Percentiles rank a stretch among this genome's conserved stretches.
phyloP scores from a whole-genome alignment of 352 stramenopile genomes.

The Globisporangium spinosum region DNA sequence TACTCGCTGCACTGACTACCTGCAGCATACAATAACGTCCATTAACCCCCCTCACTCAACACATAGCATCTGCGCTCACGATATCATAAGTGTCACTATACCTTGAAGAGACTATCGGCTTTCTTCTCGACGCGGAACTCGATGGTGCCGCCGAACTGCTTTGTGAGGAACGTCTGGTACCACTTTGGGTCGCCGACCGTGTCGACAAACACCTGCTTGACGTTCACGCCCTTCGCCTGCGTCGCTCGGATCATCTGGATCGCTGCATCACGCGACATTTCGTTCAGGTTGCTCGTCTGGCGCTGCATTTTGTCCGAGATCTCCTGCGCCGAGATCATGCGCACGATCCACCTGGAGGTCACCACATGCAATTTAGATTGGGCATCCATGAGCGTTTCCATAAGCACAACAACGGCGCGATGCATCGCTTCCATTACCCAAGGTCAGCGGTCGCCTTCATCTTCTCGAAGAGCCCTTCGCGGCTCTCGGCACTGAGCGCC shows the following conservation, averaged over 20 bases:
- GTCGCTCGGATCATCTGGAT: constrained; percentile 92
- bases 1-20: constrained; percentile 91
- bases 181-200: constrained; percentile 90
- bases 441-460: constrained; percentile 69
- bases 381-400: background rate
- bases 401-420: background rate
- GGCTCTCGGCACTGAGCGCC: constrained; percentile 81
- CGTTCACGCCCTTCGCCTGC: constrained; percentile 78
- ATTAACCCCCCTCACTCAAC: background rate
- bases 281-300: constrained; percentile 89
- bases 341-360: constrained; percentile 78
- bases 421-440: constrained; percentile 31
- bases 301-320: constrained; percentile 95
- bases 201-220: constrained; percentile 92
- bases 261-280: constrained; percentile 92
- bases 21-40: constrained; percentile 16
- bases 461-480: constrained; percentile 87
- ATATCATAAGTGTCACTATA: constrained; percentile 8
- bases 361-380: background rate
- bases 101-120: constrained; percentile 94
- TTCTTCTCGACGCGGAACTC: constrained; percentile 96
- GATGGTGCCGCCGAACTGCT: constrained; percentile 87
- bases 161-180: constrained; percentile 91
- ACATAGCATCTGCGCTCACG: background rate
- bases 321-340: constrained; percentile 89